Evolutionary conservation across 108 stramenopile species (phyloP).

Genomic region (Cyclostephanos invisitatus): DNA sequence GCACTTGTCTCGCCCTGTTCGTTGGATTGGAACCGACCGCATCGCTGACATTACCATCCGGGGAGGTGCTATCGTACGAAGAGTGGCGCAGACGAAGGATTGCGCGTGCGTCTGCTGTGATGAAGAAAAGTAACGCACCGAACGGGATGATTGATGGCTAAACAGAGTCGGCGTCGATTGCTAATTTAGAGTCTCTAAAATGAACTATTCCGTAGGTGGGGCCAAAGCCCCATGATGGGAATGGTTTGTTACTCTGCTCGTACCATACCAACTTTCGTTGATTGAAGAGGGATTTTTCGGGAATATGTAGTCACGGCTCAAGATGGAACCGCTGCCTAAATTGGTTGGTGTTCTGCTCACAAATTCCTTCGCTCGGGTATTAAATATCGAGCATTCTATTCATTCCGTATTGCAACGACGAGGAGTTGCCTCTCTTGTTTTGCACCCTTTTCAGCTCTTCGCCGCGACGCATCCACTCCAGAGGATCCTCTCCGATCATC

Average conservation of each 20-base stretch:
- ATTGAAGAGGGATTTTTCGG: background rate
- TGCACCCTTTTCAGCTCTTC: slow-evolving; percentile 61
- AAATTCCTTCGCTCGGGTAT: background rate
- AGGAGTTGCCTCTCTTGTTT: slow-evolving; percentile 54
- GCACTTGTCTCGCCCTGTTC: slow-evolving; percentile 74
- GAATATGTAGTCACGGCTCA: background rate
- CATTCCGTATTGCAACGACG: slow-evolving; percentile 28
- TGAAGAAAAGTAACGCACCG: slow-evolving; percentile 13
- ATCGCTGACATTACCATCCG: slow-evolving; percentile 28
- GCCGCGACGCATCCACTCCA: slow-evolving; percentile 75
- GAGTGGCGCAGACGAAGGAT: slow-evolving; percentile 68
- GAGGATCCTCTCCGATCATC: slow-evolving; percentile 77
- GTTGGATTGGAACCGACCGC: slow-evolving; percentile 60
- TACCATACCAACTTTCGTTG: background rate
- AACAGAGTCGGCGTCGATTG: too few relatives aligned
- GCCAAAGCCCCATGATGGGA: too few relatives aligned
- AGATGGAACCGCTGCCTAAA: background rate
- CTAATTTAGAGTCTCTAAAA: too few relatives aligned
- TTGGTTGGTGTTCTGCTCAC: background rate
- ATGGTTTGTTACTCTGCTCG: too few relatives aligned
- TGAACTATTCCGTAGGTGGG: too few relatives aligned
- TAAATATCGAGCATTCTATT: slow-evolving; percentile 51
- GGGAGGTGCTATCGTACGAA: slow-evolving; percentile 60
- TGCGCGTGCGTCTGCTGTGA: slow-evolving; percentile 52
- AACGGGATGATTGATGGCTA: too few relatives aligned